Evolutionary conservation across 345 rosid species (phyloP), one percentile per base, ranked within the genome.

Genomic region (Camelina neglecta): DNA sequence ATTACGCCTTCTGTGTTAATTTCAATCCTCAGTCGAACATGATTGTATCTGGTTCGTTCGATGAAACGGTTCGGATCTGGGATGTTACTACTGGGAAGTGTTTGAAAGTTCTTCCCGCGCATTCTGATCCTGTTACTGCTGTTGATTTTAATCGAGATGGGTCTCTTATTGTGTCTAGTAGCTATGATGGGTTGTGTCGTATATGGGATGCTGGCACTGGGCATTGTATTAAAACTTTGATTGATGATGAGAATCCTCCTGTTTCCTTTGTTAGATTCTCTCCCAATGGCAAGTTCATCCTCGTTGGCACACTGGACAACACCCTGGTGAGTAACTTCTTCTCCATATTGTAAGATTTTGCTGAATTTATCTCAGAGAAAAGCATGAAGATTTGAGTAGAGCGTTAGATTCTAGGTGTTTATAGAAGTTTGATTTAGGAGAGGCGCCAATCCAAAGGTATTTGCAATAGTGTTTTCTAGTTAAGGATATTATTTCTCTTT

Each of bases 61-160:
- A 95, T 29, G 99, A 92, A 80, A 92, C 97, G 20, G 99, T 95
- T 63, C 81, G 97, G 71, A 72, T 95, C 33, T 95, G 98, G 99
- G 99, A 95, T 48, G 93, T 92, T 31, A 90, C 87, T 72, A 80
- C 81, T 5, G 97, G 98, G 1, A 92, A 89, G 82, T 92, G 98
- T 73, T 81, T 95, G 74, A 90, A 86, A 83, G 97, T 95, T 16
- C 81, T 95, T 15, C 99, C 98, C 0, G 97, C 99, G 9, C 98
- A 95, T 74, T 95, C 98, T 1, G 97, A 89, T 75, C 97, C 96
- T 1, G 96, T 95, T 11, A 95, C 99, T 1, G 87, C 94, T 12
- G 96, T 92, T 11, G 97, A 95, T 81, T 95, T 89, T 70, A 87
- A 90, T 49, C 80, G 90, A 12, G 96, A 93, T 6, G 99, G 98